Evolutionary conservation across 495 filamentous ascomycete genomes (phyloP).

Genomic region (Viridothelium virens): DNA sequence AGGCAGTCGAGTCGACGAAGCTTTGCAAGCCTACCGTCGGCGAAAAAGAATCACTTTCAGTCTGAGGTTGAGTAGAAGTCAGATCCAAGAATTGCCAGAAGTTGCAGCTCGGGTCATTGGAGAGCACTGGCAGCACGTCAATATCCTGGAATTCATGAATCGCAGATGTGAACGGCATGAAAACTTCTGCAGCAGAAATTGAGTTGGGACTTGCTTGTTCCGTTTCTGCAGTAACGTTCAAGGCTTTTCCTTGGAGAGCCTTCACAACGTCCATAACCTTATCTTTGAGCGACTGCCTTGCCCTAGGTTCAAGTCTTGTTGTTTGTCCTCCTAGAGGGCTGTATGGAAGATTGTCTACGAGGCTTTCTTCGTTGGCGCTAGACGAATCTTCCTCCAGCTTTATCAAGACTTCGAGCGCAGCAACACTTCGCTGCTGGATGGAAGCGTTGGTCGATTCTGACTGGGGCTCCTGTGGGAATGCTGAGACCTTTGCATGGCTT

Average conservation of each 20-base stretch:
- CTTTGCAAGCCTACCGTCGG: not conserved
- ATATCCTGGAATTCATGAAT: not conserved
- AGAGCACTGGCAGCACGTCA: not conserved
- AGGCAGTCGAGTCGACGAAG: not conserved
- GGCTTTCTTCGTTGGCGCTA: not conserved
- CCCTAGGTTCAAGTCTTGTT: not conserved
- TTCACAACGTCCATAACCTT: not conserved
- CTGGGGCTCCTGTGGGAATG: not conserved
- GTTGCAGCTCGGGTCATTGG: not conserved
- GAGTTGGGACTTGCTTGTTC: not conserved
- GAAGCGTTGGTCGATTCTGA: constrained; percentile 8
- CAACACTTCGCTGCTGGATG: constrained; percentile 18
- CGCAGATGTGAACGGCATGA: not conserved
- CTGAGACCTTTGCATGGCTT: not conserved
- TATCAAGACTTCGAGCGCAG: constrained; percentile 27
- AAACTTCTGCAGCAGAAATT: not conserved
- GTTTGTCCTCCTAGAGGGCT: not conserved
- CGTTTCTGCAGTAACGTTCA: not conserved
- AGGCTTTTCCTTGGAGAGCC: not conserved
- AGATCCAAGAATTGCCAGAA: constrained; percentile 4
- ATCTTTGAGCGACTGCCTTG: not conserved
- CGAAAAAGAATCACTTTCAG: not conserved
- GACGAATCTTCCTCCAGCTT: constrained; percentile 21
- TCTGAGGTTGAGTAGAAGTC: not conserved
- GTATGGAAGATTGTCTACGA: not conserved